A percentile compares a stretch with the other conserved stretches of the same genome.
phyloP scores from a whole-genome alignment of 805 yeast genomes.

The Metahyphopichia silvanorum region DNA sequence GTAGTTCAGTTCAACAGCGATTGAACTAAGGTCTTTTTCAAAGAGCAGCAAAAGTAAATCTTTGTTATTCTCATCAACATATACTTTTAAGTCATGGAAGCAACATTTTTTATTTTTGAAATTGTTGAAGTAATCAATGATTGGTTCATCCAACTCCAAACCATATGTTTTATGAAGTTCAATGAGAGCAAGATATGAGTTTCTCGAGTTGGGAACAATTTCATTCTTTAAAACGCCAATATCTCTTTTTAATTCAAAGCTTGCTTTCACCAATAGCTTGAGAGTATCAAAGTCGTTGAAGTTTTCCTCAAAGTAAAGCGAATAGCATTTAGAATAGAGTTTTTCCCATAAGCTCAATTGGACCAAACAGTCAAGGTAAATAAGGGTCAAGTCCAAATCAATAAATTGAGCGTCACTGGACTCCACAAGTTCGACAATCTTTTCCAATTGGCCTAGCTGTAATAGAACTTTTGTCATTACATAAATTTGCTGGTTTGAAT shows the following conservation, averaged over 20 bases:
- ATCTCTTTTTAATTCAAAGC: slow-evolving; percentile 27
- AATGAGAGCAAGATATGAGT: slow-evolving; percentile 24
- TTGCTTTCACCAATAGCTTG: slow-evolving; percentile 52
- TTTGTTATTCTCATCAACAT: slow-evolving; percentile 5
- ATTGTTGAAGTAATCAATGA: slow-evolving; percentile 39
- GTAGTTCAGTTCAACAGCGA: no score
- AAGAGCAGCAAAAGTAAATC: slow-evolving; percentile 1
- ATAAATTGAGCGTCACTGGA: slow-evolving; percentile 33
- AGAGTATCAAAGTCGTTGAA: slow-evolving; percentile 81
- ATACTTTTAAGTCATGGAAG: slow-evolving; percentile 52
- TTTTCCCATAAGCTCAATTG: slow-evolving; percentile 38
- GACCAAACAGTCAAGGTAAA: slow-evolving; percentile 48
- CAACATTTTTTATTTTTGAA: slow-evolving; percentile 64
- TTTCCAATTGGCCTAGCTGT: slow-evolving; percentile 27
- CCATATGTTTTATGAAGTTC: slow-evolving; percentile 19
- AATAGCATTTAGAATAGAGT: slow-evolving; percentile 37
- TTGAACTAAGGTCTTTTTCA: no score
- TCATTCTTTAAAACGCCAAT: slow-evolving; percentile 23
- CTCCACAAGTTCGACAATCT: slow-evolving; percentile 22
- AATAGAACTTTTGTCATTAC: slow-evolving; percentile 53
- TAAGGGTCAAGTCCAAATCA: slow-evolving; percentile 63
- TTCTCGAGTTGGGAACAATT: slow-evolving; percentile 19
- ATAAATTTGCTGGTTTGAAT: slow-evolving; percentile 62
- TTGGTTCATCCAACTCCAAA: slow-evolving; percentile 20
- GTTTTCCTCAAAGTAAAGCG: slow-evolving; percentile 42